Evolutionary conservation across 139 green algal species (phyloP), one percentile per base, ranked within the genome.

Genomic region (Marvania coccoides): DNA sequence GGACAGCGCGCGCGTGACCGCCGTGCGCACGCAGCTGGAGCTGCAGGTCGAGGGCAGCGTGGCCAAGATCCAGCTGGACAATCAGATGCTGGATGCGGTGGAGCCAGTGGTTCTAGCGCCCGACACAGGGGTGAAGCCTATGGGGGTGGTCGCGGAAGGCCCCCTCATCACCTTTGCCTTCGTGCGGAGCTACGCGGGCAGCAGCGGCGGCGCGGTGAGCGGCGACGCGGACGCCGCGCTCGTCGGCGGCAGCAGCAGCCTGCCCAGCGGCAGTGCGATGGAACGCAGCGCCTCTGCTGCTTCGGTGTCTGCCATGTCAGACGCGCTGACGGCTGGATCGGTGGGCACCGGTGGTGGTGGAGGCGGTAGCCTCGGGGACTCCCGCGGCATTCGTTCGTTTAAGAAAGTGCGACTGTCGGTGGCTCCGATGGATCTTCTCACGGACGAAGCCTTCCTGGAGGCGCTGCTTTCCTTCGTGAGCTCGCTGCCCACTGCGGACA

Each of bases 51-150:
- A 48, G 10, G 78, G 75, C 61, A 75, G 54, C 36, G 53, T 95
- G 13, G 65, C 79, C 30, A 74, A 75, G 14, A 24, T 93, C 15
- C 88, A 95, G 79, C 74, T 95, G 53, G 88, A 95, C 82, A 92
- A 95, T 77, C 88, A 95, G 76, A 79, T 90, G 73, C 76, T 95
- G 47, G 82, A 89, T 48, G 86, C 88, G 14, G 75, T 67, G 8
- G 77, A 89, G 58, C 88, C 88, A 0, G 87, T 95, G 38, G 87
- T 95, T 58, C 76, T 95, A 58, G 81, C 83, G 6, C 81, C 81
- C 8, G 71, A 80, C 7, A 68, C 66, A 14, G 60, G 73, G 38
- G 61, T 66, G n/a, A 40, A 42, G 13, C 38, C 60, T 29, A 24
- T 46, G 10, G 47, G 63, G 2, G 62, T 37, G 4, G 26, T 40